Conservation (phyloP, 2,329 filamentous ascomycete species). For the Didymellaceae sp. region DNA sequence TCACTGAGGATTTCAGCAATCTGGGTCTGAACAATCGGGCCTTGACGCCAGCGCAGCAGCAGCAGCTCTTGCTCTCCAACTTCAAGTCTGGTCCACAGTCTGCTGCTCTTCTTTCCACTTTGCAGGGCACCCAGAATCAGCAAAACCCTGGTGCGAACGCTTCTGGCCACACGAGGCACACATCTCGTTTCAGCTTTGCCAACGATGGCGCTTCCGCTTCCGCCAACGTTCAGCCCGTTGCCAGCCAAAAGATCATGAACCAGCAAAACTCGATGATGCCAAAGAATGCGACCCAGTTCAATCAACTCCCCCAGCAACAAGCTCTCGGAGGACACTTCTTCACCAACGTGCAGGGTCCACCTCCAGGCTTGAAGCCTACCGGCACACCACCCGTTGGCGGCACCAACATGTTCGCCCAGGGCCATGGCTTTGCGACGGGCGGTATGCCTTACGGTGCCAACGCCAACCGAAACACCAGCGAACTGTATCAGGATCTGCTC, state of each 20-base stretch:
- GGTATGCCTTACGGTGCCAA: conserved; percentile 67
- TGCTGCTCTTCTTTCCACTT: conserved; percentile 62
- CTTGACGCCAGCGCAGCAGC: conserved; percentile 80
- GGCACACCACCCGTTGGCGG: conserved; percentile 86
- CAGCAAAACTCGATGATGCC: conserved; percentile 89
- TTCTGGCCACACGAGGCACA: conserved; percentile 78
- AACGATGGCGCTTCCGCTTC: conserved; percentile 70
- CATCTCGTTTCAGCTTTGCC: conserved; percentile 86
- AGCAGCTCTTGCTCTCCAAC: conserved; percentile 69
- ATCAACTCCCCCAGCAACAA: conserved; percentile 61
- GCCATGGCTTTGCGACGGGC: conserved; percentile 78
- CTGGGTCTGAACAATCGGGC: conserved; percentile 67
- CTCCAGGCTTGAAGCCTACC: conserved; percentile 92
- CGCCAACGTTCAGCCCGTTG: conserved; percentile 74
- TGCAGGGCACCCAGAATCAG: conserved; percentile 55
- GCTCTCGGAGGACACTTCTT: conserved; percentile 73
- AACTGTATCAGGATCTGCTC: conserved; percentile 79
- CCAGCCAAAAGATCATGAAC: conserved; percentile 80
- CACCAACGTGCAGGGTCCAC: conserved; percentile 85
- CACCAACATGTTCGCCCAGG: conserved; percentile 86
- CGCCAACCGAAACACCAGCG: conserved; percentile 76
- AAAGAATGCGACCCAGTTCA: conserved; percentile 55
- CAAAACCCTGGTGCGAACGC: conserved; percentile 60
- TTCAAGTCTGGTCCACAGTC: conserved; percentile 58
- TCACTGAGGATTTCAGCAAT: conserved; percentile 49